Conservation (phyloP, 441 rosid species). For the Adansonia madagascariensis region DNA sequence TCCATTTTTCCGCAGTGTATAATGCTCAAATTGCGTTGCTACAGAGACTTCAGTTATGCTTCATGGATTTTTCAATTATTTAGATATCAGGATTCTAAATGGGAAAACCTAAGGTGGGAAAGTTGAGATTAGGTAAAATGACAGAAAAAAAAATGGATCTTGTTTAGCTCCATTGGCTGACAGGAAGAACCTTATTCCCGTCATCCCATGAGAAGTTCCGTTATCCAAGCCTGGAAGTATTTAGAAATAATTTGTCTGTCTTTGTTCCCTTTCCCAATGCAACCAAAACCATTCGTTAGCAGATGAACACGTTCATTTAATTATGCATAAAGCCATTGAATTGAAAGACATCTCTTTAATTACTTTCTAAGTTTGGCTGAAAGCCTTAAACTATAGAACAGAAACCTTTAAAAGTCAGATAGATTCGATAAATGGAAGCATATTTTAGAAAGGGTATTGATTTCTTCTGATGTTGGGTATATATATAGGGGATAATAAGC, state of each 20-base stretch:
- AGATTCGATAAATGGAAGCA: slow-evolving; percentile 28
- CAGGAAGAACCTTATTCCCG: slow-evolving; percentile 43
- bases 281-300: slow-evolving; percentile 35
- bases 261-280: slow-evolving; percentile 28
- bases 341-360: slow-evolving; percentile 10
- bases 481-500: slow-evolving; percentile 27
- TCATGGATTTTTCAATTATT: background rate
- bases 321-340: slow-evolving; percentile 5
- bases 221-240: slow-evolving; percentile 31
- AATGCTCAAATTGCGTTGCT: background rate
- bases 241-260: slow-evolving; percentile 10
- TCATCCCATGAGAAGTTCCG: slow-evolving; percentile 34
- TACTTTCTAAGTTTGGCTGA: background rate
- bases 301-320: slow-evolving; percentile 22
- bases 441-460: slow-evolving; percentile 21
- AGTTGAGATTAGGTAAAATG: background rate
- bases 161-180: slow-evolving; percentile 35
- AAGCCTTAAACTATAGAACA: background rate
- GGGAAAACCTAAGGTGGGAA: slow-evolving; percentile 4
- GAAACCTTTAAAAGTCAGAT: slow-evolving; percentile 13
- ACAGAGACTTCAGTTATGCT: background rate
- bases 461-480: slow-evolving; percentile 14
- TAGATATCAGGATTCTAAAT: background rate
- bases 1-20: slow-evolving; percentile 1
- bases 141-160: background rate